Base-by-base conservation (phyloP, 1,139 yeast genomes). In the Candida tunisiensis region DNA sequence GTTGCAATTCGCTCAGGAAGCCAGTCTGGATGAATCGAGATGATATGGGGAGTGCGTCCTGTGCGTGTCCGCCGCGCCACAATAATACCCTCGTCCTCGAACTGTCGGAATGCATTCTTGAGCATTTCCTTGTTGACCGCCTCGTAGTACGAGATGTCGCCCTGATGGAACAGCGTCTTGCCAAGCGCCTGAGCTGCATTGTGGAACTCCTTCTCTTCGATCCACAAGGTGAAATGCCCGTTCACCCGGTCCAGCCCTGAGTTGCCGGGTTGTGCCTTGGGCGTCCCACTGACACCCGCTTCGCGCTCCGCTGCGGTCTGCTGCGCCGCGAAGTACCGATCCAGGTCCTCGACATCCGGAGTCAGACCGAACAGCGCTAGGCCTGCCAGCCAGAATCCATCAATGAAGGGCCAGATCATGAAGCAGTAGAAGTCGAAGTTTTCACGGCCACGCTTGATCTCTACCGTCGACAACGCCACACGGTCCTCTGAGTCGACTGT, bases 321-420 rank as follows among this genome's bases (percentile, higher is more conserved):
- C 21, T 5, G n/a, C 19, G n/a, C n/a, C n/a, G n/a, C n/a, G n/a
- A n/a, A n/a, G n/a, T 15, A 18, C 25, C 17, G 24, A 24, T 11
- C 21, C 3, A 19, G 7, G 16, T 37, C 34, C n/a, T n/a, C n/a
- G n/a, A n/a, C n/a, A 20, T 32, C 33, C n/a, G 54, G 49, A 2
- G 56, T 48, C 32, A 56, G 39, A 19, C 53, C 38, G 33, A 52
- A 49, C 27, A 57, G 34, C 8, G 59, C 37, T n/a, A 53, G 44
- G 3, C 56, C 40, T 1, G 56, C 52, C 11, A 55, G 40, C 62
- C 62, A 57, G 39, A 53, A 57, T 3, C 62, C 62, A 28, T 57
- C 63, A 23, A 57, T 42, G 31, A 53, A 57, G 3, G 63, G 63
- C 63, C 63, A 57, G 10, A 57, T 40, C 24, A 57, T 36, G 34